Evolutionary conservation across 129 eudicot genomes (phyloP).

Genomic region (Glebionis coronaria): DNA sequence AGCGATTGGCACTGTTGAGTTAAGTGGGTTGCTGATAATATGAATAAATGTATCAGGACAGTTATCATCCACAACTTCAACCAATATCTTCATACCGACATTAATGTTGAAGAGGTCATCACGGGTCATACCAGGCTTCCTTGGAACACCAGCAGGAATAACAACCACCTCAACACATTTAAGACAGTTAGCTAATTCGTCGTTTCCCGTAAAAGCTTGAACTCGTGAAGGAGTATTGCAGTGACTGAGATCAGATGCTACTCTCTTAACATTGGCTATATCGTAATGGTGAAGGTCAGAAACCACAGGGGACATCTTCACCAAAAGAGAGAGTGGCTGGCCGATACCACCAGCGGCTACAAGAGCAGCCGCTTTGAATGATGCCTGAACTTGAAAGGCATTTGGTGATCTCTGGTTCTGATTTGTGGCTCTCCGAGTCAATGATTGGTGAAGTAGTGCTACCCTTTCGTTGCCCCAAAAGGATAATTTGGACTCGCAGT

Average conservation of each 20-base stretch:
- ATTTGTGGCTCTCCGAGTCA: conserved; percentile 26
- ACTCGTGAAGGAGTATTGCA: no score
- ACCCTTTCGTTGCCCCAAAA: no score
- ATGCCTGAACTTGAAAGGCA: no score
- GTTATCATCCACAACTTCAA: conserved; percentile 79
- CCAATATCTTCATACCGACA: conserved; percentile 54
- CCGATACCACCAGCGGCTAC: no score
- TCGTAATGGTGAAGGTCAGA: conserved; percentile 63
- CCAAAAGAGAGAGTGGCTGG: no score
- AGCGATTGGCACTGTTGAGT: conserved; percentile 81
- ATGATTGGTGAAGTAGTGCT: conserved; percentile 35
- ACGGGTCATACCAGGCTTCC: no score
- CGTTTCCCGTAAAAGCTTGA: conserved; percentile 58
- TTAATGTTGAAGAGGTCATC: no score
- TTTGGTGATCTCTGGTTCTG: no score
- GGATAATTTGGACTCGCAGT: no score
- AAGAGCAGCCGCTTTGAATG: no score
- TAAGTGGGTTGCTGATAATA: conserved; percentile 91
- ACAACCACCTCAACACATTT: conserved; percentile 65
- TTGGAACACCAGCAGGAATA: conserved; percentile 90
- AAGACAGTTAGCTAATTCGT: conserved; percentile 51
- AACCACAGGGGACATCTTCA: conserved; percentile 83
- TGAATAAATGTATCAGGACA: conserved; percentile 80
- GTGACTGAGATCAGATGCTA: no score
- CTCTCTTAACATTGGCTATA: no score